These are phyloP conservation scores for Teratosphaeria epicoccoides DNA, from an alignment of 2,329 filamentous ascomycete species.

Conservation along the genomic window DNA sequence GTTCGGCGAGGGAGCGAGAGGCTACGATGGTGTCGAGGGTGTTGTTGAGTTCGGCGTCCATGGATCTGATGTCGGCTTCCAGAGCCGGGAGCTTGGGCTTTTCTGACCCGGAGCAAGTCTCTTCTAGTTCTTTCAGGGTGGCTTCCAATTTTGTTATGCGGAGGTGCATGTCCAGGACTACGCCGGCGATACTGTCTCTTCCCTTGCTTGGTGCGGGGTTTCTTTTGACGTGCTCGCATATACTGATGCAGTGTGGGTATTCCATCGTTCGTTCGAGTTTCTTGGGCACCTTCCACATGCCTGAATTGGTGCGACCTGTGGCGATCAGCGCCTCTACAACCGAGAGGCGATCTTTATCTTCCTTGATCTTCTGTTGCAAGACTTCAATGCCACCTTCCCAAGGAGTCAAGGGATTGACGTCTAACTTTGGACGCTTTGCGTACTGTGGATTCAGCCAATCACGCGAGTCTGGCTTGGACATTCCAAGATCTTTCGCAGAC, in stretches of 20 bases:
- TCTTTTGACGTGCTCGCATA: background rate
- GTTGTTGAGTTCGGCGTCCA: background rate
- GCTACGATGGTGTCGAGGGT: background rate
- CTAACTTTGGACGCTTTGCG: background rate
- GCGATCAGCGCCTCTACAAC: background rate
- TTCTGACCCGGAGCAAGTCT: slow-evolving; percentile 1
- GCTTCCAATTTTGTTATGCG: slow-evolving; percentile 21
- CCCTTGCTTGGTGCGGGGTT: background rate
- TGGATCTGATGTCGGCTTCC: background rate
- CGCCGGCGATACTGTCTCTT: background rate
- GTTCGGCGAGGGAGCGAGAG: background rate
- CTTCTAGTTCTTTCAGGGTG: slow-evolving; percentile 14
- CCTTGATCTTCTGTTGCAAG: background rate
- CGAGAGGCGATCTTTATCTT: background rate
- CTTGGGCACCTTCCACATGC: background rate
- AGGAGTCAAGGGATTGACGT: background rate
- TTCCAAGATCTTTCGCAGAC: background rate
- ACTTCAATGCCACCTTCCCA: background rate
- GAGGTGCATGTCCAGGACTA: slow-evolving; percentile 11
- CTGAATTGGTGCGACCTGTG: background rate
- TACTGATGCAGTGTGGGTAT: background rate
- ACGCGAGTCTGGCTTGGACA: slow-evolving; percentile 1
- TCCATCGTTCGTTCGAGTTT: background rate
- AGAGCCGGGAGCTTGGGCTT: background rate
- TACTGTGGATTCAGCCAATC: background rate